Evolutionary conservation across 345 rosid species (phyloP).

Genomic region (Salix purpurea): DNA sequence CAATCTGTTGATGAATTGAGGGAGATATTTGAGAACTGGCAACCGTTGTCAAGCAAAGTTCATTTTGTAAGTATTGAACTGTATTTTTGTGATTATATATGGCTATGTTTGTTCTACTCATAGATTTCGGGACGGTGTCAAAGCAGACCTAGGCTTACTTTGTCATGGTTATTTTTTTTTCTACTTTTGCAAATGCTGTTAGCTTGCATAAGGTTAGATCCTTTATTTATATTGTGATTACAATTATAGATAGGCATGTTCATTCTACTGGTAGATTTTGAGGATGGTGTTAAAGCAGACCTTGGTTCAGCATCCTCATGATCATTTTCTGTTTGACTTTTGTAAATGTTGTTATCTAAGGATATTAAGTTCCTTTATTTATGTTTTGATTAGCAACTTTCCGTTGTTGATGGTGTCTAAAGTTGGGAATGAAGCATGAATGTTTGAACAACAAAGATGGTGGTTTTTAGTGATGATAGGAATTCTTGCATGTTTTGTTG

Average conservation of each 20-base stretch:
- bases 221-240: neutral
- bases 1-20: constrained; percentile 62
- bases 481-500: neutral
- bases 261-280: neutral
- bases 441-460: neutral
- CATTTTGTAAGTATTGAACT: constrained; percentile 61
- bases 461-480: neutral
- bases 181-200: neutral
- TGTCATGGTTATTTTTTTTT: neutral
- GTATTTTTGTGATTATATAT: neutral
- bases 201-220: neutral
- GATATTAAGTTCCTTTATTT: neutral
- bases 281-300: neutral
- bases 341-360: neutral
- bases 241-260: neutral
- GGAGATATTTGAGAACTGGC: constrained; percentile 68
- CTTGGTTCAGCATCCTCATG: neutral
- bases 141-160: neutral
- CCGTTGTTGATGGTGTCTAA: neutral
- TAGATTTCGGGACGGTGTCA: neutral
- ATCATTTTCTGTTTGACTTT: constrained; percentile 3
- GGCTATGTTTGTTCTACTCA: neutral
- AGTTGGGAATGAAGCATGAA: neutral
- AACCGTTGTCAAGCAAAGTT: constrained; percentile 71
- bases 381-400: neutral